These are phyloP conservation scores for Leavenworthia alabamica DNA, from an alignment of 345 rosid species.

Conservation along the genomic window DNA sequence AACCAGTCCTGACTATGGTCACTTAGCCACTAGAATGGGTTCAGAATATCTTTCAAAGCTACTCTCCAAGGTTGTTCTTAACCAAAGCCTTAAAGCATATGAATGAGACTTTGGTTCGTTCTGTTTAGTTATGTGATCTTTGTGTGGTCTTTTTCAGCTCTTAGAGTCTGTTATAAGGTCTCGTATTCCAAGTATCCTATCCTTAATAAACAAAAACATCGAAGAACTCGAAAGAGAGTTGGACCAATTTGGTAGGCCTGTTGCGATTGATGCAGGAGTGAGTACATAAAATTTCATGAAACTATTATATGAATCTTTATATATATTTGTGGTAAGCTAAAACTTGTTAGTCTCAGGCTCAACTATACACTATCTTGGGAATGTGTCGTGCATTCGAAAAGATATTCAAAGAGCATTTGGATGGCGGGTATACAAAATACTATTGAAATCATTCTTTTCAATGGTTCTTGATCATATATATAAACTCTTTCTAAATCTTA, in stretches of 20 bases:
- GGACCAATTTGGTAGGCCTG: constrained; percentile 81
- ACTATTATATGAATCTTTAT: not conserved
- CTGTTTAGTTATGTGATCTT: not conserved
- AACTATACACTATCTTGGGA: constrained; percentile 67
- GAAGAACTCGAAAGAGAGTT: constrained; percentile 87
- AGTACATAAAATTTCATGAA: constrained; percentile 17
- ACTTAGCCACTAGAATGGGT: constrained; percentile 81
- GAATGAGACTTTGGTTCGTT: not conserved
- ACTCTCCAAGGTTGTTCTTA: constrained; percentile 70
- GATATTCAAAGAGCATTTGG: constrained; percentile 86
- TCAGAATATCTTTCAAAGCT: constrained; percentile 92
- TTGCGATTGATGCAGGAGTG: constrained; percentile 93
- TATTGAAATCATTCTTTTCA: not conserved
- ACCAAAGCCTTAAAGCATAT: not conserved
- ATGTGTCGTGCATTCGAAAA: constrained; percentile 79
- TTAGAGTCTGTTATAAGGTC: constrained; percentile 76
- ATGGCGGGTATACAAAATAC: constrained; percentile 75
- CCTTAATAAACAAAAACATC: constrained; percentile 70
- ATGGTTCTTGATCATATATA: too few relatives aligned
- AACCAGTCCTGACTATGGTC: constrained; percentile 84
- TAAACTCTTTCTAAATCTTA: constrained; percentile 15
- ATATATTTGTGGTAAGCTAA: not conserved
- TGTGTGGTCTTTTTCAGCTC: too few relatives aligned
- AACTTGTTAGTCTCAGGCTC: constrained; percentile 44
- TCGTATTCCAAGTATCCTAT: constrained; percentile 70